Evolutionary conservation across 371 early-diverging fungal genomes (phyloP), one percentile per base, ranked within the genome.

Genomic region (Haplosporangium sp.): DNA sequence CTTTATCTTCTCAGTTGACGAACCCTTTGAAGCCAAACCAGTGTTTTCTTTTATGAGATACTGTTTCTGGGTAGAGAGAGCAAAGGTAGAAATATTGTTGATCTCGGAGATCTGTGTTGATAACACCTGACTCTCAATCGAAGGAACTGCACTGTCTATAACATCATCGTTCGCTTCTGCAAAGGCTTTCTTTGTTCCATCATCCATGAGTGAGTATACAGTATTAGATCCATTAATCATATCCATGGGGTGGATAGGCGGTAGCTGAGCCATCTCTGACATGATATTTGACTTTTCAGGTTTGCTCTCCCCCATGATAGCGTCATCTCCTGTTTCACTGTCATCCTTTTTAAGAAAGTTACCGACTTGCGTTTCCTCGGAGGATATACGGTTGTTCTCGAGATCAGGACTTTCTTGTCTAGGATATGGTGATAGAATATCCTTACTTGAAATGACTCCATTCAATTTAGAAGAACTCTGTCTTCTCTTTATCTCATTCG

Each of bases 81-180:
- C 48, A 0, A 55, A 52, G 1, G 13, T 40, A 6, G 71, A 67
- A 39, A 59, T 53, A 39, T 67, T 38, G 0, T 34, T 63, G 40
- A 40, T 66, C 45, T 72, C 69, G 4, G 79, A 71, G 4, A 79
- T 83, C 63, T 76, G 71, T 4, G 77, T 83, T 65, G 68, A 76
- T 61, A 72, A 60, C 61, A 87, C 74, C 37, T 70, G 77, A n/a
- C 60, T 60, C 63, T 76, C 69, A 19, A 77, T 83, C 2, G 77
- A 76, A 6, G 56, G 61, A 13, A 42, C 1, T 2, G 47, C 3
- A 39, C 7, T 39, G 3, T 7, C 42, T 8, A 35, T 8, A 34
- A 8, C 42, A 5, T 64, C 53, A 3, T 27, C 5, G 15, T 44
- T 39, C 13, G 53, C 8, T 38, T 7, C 47, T 0, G 4, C 15